Conservation (phyloP, 108 stramenopile genomes). For the Skeletonema tropicum region DNA sequence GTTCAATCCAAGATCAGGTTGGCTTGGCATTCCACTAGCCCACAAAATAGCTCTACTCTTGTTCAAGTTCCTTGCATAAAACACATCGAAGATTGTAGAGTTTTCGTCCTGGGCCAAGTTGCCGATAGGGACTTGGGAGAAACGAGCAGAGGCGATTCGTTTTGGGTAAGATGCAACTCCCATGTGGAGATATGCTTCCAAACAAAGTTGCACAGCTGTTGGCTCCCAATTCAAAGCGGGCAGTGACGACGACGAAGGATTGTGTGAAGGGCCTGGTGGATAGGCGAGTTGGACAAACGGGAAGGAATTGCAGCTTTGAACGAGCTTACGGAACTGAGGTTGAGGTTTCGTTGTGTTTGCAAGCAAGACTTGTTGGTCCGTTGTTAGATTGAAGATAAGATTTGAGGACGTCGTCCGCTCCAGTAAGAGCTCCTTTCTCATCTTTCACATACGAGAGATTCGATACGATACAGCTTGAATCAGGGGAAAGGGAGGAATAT, state of each 20-base stretch:
- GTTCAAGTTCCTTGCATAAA: conserved; percentile 74
- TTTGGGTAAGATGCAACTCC: conserved; percentile 87
- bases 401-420: conserved; percentile 76
- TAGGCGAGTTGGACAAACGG: conserved; percentile 85
- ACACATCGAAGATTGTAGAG: conserved; percentile 79
- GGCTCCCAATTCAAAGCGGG: conserved; percentile 94
- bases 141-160: conserved; percentile 76
- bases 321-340: conserved; percentile 57
- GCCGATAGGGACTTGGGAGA: conserved; percentile 91
- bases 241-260: conserved; percentile 73
- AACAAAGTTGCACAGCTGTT: conserved; percentile 77
- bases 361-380: conserved; percentile 89
- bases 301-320: conserved; percentile 84
- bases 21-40: conserved; percentile 80
- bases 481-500: conserved; percentile 63
- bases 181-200: conserved; percentile 84
- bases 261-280: conserved; percentile 85
- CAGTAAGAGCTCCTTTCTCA: conserved; percentile 66
- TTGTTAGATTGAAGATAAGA: conserved; percentile 72
- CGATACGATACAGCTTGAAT: conserved; percentile 55
- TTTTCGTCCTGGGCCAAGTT: conserved; percentile 88
- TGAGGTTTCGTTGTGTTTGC: conserved; percentile 64
- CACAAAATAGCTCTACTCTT: conserved; percentile 92
- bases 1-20: conserved; percentile 91
- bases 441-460: conserved; percentile 62